Base-by-base conservation (phyloP, 345 rosid species). In the Hevea brasiliensis region DNA sequence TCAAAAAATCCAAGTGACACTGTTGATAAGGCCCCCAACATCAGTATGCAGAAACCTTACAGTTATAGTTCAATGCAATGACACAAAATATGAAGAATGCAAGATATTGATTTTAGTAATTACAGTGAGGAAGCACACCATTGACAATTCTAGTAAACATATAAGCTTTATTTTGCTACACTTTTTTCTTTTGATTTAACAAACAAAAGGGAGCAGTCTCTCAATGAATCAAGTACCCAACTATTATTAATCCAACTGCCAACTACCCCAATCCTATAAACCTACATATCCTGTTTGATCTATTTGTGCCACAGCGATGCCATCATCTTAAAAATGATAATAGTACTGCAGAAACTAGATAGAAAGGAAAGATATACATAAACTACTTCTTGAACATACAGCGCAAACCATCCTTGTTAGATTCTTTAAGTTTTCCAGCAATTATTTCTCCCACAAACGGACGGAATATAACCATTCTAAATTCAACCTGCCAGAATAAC, bases 1-100 rank as follows among this genome's bases (percentile, higher is more conserved):
- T 94, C 91, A 82, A 90, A 94, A 80, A 94, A 94, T 78, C 97
- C 93, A 78, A 94, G 89, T 12, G 98, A 88, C 79, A 90, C 98
- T 94, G 93, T 77, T 78, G 76, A 68, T 56, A 41, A 66, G 20
- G 56, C 54, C 59, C 54, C 24, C 58, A 24, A 73, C 64, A 72
- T 75, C 60, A 81, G 51, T 32, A 66, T 44, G 40, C 58, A 58
- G 35, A 15, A 41, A 32, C 15, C 11, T 40, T 2, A 42, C 47
- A n/a, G 58, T 41, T 35, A 50, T 37, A 55, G 44, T 71, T 61
- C 15, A 58, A 61, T 21, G 56, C 51, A 61, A 40, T 37, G 55
- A 27, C 54, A 29, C 27, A 67, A 17, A 54, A 24, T 7, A 24
- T 6, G 61, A 37, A 37, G 8, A 35, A 48, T n/a, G 65, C 65